Conservation (phyloP, 1,284 basidiomycete genomes). For the Cutaneotrichosporon sp. region DNA sequence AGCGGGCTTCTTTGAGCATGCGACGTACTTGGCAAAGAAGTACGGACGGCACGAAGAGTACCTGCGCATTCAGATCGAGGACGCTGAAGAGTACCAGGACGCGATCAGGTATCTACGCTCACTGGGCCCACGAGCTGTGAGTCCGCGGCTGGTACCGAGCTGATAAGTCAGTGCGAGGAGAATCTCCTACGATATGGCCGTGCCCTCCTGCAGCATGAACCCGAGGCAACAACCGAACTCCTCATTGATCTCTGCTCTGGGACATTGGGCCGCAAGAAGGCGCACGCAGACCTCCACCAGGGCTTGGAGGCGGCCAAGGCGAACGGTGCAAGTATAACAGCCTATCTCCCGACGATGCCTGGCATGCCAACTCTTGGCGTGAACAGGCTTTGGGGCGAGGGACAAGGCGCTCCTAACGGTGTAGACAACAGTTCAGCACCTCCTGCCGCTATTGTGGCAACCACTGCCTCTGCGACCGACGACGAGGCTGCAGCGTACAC, state of each 20-base stretch:
- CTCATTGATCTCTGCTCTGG: constrained; percentile 88
- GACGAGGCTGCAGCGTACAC: constrained; percentile 45
- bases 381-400: constrained; percentile 51
- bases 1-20: constrained; percentile 92
- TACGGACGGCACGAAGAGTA: constrained; percentile 91
- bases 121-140: constrained; percentile 62
- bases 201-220: constrained; percentile 72
- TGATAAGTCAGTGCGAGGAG: constrained; percentile 54
- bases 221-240: constrained; percentile 81
- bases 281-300: constrained; percentile 14
- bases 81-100: constrained; percentile 73
- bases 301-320: constrained; percentile 18
- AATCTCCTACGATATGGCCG: constrained; percentile 79
- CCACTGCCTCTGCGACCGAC: background rate
- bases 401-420: background rate
- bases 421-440: background rate
- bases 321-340: constrained; percentile 61
- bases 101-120: constrained; percentile 75
- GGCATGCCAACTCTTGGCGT: constrained; percentile 49
- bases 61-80: constrained; percentile 89
- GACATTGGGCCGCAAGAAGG: constrained; percentile 43
- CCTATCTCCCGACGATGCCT: constrained; percentile 55
- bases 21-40: constrained; percentile 85
- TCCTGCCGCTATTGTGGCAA: no score
- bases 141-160: constrained; percentile 48